These are phyloP conservation scores for Hypomyces rosellus DNA, from an alignment of 2,329 filamentous ascomycete genomes.

Conservation along the genomic window DNA sequence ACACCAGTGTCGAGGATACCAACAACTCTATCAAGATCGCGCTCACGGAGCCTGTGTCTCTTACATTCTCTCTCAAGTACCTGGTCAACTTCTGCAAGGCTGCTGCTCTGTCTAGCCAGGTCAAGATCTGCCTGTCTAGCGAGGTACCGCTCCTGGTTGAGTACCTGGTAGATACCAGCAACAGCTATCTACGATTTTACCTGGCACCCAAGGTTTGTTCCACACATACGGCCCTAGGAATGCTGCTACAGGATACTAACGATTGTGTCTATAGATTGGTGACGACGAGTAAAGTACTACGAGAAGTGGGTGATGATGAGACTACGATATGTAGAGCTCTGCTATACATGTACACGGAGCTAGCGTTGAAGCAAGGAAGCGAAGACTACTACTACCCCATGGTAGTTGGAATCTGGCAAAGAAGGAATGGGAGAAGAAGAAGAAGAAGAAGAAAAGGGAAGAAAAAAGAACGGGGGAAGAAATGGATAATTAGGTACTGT, in stretches of 20 bases:
- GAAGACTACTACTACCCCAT: neutral
- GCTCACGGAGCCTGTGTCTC: constrained; percentile 82
- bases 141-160: constrained; percentile 96
- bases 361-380: constrained; percentile 6
- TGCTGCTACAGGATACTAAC: neutral
- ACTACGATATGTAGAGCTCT: neutral
- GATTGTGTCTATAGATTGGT: constrained; percentile 25
- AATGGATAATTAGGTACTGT: constrained; percentile 8
- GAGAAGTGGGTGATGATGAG: neutral
- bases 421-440: neutral
- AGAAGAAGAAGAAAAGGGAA: neutral
- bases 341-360: neutral
- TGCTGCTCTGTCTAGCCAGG: constrained; percentile 68
- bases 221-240: neutral
- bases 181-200: constrained; percentile 93
- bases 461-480: neutral
- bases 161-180: constrained; percentile 57
- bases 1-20: constrained; percentile 85
- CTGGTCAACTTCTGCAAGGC: constrained; percentile 99
- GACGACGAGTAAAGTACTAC: constrained; percentile 32
- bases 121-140: constrained; percentile 90
- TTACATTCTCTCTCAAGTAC: constrained; percentile 99
- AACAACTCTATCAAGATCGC: constrained; percentile 81
- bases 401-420: neutral
- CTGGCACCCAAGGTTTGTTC: constrained; percentile 85